phyloP scores from a whole-genome alignment of 345 rosid genomes.

The Mangifera indica region DNA sequence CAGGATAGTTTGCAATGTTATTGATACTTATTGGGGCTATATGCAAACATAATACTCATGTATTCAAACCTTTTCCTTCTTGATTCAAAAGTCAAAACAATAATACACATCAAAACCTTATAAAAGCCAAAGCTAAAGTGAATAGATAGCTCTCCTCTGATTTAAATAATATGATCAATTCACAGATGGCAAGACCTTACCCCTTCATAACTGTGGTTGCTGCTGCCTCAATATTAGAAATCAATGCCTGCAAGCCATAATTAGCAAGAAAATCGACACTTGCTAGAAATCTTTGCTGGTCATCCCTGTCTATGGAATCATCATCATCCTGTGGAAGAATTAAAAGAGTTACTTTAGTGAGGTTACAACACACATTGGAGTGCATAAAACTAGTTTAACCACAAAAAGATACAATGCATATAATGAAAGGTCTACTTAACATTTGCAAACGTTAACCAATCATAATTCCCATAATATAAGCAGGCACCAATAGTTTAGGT shows the following conservation, averaged over 20 bases:
- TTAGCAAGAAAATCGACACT: slow-evolving; percentile 81
- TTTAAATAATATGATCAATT: neutral
- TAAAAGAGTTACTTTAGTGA: slow-evolving; percentile 8
- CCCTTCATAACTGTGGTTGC: slow-evolving; percentile 70
- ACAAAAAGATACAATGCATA: neutral
- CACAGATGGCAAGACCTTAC: slow-evolving; percentile 35
- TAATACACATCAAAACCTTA: neutral
- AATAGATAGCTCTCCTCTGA: neutral
- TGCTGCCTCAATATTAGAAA: slow-evolving; percentile 60
- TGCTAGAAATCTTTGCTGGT: slow-evolving; percentile 71
- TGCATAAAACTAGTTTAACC: neutral
- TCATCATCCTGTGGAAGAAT: slow-evolving; percentile 60
- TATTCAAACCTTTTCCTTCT: neutral
- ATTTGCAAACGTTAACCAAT: neutral
- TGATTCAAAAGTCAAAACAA: slow-evolving; percentile 2
- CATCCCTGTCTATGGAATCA: slow-evolving; percentile 70
- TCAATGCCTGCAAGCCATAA: slow-evolving; percentile 54
- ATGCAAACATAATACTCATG: neutral
- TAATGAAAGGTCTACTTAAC: neutral
- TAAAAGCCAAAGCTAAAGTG: neutral
- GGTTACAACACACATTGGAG: slow-evolving; percentile 6
- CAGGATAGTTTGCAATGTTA: neutral
- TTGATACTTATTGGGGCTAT: neutral
- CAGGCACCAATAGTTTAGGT: no score
- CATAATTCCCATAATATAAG: neutral